A percentile compares a stretch with the other conserved stretches of the same genome.
These are phyloP conservation scores for Physaria fendleri DNA, from an alignment of 345 rosid genomes.

Conservation along the genomic window DNA sequence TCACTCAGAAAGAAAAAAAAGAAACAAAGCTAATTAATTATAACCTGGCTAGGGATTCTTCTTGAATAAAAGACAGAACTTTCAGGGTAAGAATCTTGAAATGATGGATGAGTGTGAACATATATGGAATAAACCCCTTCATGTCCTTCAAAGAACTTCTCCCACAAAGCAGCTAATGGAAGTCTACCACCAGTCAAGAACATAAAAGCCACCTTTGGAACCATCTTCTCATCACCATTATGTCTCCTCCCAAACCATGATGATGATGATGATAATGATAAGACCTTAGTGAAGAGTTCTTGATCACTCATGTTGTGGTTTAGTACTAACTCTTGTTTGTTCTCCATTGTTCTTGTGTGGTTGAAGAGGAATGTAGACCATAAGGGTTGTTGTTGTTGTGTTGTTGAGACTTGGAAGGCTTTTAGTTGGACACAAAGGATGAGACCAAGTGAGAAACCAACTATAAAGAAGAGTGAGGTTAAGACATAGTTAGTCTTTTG, in stretches of 20 bases:
- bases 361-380: slow-evolving; percentile 17
- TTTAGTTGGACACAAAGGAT: slow-evolving; percentile 31
- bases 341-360: slow-evolving; percentile 7
- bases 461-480: slow-evolving; percentile 27
- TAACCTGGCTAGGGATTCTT: slow-evolving; percentile 75
- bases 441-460: slow-evolving; percentile 41
- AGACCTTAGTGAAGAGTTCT: slow-evolving; percentile 48
- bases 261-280: slow-evolving; percentile 19
- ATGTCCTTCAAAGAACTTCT: slow-evolving; percentile 57
- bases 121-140: slow-evolving; percentile 59
- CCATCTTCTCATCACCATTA: slow-evolving; percentile 22
- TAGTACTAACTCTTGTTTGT: background rate
- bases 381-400: slow-evolving; percentile 20
- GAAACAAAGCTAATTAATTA: too few relatives aligned
- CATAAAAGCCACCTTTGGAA: slow-evolving; percentile 67
- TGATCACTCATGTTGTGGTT: slow-evolving; percentile 57
- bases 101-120: slow-evolving; percentile 62
- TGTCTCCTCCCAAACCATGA: slow-evolving; percentile 26
- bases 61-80: slow-evolving; percentile 51
- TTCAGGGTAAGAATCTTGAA: slow-evolving; percentile 32
- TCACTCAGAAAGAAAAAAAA: too few relatives aligned
- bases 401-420: slow-evolving; percentile 18
- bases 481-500: slow-evolving; percentile 1
- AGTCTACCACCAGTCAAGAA: slow-evolving; percentile 59
- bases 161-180: slow-evolving; percentile 70